phyloP scores from a whole-genome alignment of 225 moss, liverwort and hornwort species.

The Thuidium tamariscinum region DNA sequence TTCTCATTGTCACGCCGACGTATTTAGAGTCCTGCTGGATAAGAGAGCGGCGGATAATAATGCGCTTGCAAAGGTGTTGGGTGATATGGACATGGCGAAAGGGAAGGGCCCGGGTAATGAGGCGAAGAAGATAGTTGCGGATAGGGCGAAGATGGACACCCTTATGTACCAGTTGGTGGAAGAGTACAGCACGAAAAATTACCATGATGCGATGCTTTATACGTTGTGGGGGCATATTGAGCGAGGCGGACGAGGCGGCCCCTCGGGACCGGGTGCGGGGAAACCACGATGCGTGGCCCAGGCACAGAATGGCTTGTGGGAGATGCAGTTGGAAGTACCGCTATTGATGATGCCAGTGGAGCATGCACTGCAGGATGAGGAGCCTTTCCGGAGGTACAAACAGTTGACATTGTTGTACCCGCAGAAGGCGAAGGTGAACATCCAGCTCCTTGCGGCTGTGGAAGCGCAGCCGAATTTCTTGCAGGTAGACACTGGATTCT shows the following conservation, averaged over 20 bases:
- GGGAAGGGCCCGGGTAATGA: slow-evolving; percentile 1
- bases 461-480: slow-evolving; percentile 22
- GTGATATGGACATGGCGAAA: not conserved
- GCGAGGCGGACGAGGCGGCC: slow-evolving; percentile 5
- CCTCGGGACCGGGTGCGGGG: not conserved
- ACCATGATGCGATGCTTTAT: slow-evolving; percentile 33
- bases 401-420: slow-evolving; percentile 17
- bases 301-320: slow-evolving; percentile 36
- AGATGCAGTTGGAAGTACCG: slow-evolving; percentile 37
- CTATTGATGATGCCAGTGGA: slow-evolving; percentile 40
- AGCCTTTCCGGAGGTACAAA: slow-evolving; percentile 33
- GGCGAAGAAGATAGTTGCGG: slow-evolving; percentile 15
- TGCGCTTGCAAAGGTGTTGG: slow-evolving; percentile 3
- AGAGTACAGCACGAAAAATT: slow-evolving; percentile 37
- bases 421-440: slow-evolving; percentile 32
- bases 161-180: slow-evolving; percentile 47
- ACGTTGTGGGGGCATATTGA: slow-evolving; percentile 36
- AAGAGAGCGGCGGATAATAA: slow-evolving; percentile 8
- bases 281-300: slow-evolving; percentile 15
- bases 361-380: slow-evolving; percentile 19
- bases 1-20: slow-evolving; percentile 8
- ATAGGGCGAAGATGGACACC: slow-evolving; percentile 31
- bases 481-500: slow-evolving; percentile 11
- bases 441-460: slow-evolving; percentile 22
- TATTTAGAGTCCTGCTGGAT: slow-evolving; percentile 18